Evolutionary conservation across 192 early-diverging fungal species (phyloP).

Genomic region (Coemansia biformis): DNA sequence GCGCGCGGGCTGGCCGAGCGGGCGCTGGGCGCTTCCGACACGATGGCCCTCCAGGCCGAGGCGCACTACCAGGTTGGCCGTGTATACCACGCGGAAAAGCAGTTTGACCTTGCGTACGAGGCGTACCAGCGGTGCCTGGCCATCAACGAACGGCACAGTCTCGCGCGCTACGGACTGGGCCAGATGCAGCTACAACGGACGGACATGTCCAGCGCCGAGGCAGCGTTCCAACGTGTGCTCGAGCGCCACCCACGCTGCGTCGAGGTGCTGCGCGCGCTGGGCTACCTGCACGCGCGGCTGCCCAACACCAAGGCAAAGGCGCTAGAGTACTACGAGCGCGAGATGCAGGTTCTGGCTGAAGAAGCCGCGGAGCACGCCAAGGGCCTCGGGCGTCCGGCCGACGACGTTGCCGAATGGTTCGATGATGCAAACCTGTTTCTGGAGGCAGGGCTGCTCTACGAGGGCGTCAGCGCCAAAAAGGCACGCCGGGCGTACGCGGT

Average conservation of each 20-base stretch:
- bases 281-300: conserved; percentile 57
- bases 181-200: conserved; percentile 61
- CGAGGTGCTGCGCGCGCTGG: conserved; percentile 59
- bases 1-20: conserved; percentile 45
- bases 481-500: conserved; percentile 46
- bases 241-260: conserved; percentile 58
- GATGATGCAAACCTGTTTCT: conserved; percentile 53
- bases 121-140: conserved; percentile 60
- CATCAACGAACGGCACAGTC: conserved; percentile 53
- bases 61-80: conserved; percentile 58
- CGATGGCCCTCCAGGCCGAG: conserved; percentile 55
- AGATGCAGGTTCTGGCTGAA: conserved; percentile 54
- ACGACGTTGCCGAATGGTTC: conserved; percentile 10
- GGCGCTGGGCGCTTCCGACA: conserved; percentile 46
- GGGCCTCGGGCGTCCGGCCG: not conserved
- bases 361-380: conserved; percentile 49
- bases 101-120: conserved; percentile 67
- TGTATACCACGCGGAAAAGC: conserved; percentile 53
- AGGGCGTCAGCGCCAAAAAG: conserved; percentile 50
- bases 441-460: conserved; percentile 62
- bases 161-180: conserved; percentile 67
- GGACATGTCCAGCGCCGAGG: conserved; percentile 43
- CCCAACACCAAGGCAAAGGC: conserved; percentile 63
- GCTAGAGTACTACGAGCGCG: conserved; percentile 60
- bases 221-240: conserved; percentile 56